Percentiles rank a stretch among this genome's conserved stretches.
Conservation (phyloP, 306 rosid species). For the Castanea mollissima region DNA sequence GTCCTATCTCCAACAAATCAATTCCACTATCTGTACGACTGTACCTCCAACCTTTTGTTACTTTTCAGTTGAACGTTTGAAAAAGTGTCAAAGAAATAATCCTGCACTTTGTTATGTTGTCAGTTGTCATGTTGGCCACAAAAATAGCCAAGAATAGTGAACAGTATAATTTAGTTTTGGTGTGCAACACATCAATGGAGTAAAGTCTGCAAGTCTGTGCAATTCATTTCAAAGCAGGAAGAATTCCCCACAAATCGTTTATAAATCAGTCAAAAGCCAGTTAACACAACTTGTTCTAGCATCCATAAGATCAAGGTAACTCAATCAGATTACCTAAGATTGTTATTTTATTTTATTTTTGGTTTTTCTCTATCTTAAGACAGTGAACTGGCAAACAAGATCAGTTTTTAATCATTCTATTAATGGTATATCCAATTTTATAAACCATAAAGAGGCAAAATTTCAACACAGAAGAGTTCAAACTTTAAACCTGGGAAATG, state of each 20-base stretch:
- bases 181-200: neutral
- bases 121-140: neutral
- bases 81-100: neutral
- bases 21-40: neutral
- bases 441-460: neutral
- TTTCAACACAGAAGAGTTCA: neutral
- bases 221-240: neutral
- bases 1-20: neutral
- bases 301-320: neutral
- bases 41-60: neutral
- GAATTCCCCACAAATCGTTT: neutral
- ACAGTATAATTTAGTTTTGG: neutral
- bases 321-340: neutral
- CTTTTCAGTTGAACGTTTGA: neutral
- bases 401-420: neutral
- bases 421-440: neutral
- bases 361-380: neutral
- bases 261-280: neutral
- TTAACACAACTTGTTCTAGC: neutral
- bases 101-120: neutral
- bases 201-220: neutral
- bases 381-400: neutral
- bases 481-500: slow-evolving; percentile 9
- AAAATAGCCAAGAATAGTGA: neutral
- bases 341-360: neutral